Evolutionary conservation across 495 filamentous ascomycete genomes (phyloP), one percentile per base, ranked within the genome.

Genomic region (Elasticomyces elasticus): DNA sequence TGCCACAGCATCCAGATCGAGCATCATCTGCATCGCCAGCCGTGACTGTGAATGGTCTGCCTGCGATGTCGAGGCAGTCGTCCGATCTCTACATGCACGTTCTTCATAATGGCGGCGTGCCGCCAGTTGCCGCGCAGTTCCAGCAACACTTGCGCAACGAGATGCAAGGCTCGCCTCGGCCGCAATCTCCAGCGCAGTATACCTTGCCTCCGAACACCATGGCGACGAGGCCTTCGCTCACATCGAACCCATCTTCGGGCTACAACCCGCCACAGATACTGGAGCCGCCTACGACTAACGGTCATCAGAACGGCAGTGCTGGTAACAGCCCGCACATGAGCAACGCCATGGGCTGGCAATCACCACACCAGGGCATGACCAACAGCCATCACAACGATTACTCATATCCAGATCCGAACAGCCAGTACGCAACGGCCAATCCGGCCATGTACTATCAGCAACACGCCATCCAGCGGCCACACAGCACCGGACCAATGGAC

Each of bases 221-320:
- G 3, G 80, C 66, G 71, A 77, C 60, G 67, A 84, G 70, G 64
- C 87, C 66, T 57, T 84, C 66, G 54, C 78, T 76, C 81, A 91
- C 80, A 61, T 95, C 89, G 19, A 88, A 95, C 69, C 89, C 89
- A 0, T 61, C 58, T 7, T 80, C 71, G 10, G 77, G 73, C 40
- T 95, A 90, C 64, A 85, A 79, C 23, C 87, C 87, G 7, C 91
- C 92, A 0, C 81, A 85, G 33, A 86, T 89, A 28, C 76, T 98
- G 5, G 92, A 98, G 66, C 91, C 92, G 22, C 89, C 85, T 15
- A 59, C 69, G 22, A 64, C 61, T 23, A 67, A 67, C 42, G 64
- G 63, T 49, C 64, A 69, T 64, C 56, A 72, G 53, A 26, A 55
- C 44, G 26, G 64, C 58, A 55, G 68, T 65, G 54, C 61, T 52